Conservation (phyloP, 2,329 filamentous ascomycete species). For the Blastomyces silverae region DNA sequence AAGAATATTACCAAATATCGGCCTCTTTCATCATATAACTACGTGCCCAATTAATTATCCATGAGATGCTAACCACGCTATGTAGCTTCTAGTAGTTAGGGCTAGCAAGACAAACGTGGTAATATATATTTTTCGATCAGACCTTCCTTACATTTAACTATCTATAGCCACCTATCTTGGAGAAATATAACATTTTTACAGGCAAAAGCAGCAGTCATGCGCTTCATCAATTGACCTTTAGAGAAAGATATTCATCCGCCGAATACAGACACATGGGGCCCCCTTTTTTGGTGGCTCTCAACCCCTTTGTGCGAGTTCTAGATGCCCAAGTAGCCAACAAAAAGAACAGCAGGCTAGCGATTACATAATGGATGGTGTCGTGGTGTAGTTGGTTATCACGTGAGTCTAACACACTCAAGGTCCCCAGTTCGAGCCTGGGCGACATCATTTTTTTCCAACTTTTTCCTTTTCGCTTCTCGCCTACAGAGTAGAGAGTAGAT, state of each 20-base stretch:
- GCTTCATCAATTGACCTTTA: background rate
- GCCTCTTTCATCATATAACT: too few relatives aligned
- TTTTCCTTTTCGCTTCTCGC: too few relatives aligned
- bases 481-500: background rate
- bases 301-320: too few relatives aligned
- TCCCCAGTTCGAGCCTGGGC: constrained; percentile 18
- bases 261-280: background rate
- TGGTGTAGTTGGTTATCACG: constrained; percentile 20
- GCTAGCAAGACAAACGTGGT: too few relatives aligned
- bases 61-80: too few relatives aligned
- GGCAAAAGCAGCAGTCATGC: background rate
- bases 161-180: background rate
- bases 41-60: too few relatives aligned
- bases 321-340: background rate
- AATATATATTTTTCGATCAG: background rate
- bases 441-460: constrained; percentile 10
- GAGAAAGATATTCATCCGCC: background rate
- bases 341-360: background rate
- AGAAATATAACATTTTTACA: background rate
- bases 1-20: background rate
- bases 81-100: too few relatives aligned
- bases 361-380: constrained; percentile 11
- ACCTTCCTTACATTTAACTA: background rate
- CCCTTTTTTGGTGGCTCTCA: too few relatives aligned
- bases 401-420: constrained; percentile 19